Percentiles rank a stretch among this genome's conserved stretches.
Evolutionary conservation across 1,284 basidiomycete genomes (phyloP).

Genomic region (Malassezia restricta): DNA sequence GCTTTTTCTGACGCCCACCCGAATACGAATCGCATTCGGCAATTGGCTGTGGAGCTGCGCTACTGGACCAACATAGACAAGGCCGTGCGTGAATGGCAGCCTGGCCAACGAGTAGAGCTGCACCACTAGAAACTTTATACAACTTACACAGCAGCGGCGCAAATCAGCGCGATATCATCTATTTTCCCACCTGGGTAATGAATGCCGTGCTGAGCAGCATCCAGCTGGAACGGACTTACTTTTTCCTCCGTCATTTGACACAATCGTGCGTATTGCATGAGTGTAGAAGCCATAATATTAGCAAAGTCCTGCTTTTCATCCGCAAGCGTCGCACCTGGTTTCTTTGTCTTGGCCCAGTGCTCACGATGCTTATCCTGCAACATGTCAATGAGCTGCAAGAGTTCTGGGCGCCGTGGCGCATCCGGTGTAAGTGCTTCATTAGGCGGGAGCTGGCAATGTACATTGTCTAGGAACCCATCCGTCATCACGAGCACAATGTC

Average conservation of each 20-base stretch:
- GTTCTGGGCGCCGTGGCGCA: slow-evolving; percentile 26
- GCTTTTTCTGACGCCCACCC: slow-evolving; percentile 24
- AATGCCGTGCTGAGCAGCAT: slow-evolving; percentile 38
- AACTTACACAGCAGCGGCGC: slow-evolving; percentile 18
- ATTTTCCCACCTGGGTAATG: slow-evolving; percentile 48
- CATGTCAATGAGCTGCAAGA: slow-evolving; percentile 34
- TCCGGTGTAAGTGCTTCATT: slow-evolving; percentile 13
- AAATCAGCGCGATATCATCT: slow-evolving; percentile 51
- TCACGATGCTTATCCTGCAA: slow-evolving; percentile 37
- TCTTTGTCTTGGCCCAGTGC: slow-evolving; percentile 9
- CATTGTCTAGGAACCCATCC: slow-evolving; percentile 75
- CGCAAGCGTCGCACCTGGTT: slow-evolving; percentile 15
- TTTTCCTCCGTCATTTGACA: slow-evolving; percentile 53
- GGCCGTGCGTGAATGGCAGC: slow-evolving; percentile 37
- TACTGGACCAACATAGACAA: slow-evolving; percentile 44
- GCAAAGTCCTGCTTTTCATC: slow-evolving; percentile 33
- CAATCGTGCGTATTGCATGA: slow-evolving; percentile 30
- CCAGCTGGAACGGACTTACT: slow-evolving; percentile 51
- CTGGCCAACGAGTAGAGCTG: slow-evolving; percentile 32
- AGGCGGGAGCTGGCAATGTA: slow-evolving; percentile 56
- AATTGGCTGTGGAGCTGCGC: slow-evolving; percentile 30
- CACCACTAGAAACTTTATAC: slow-evolving; percentile 19
- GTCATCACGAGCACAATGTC: slow-evolving; percentile 53
- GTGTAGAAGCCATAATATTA: slow-evolving; percentile 23
- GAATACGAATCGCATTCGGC: slow-evolving; percentile 20